Conservation (phyloP, 352 stramenopile species). For the Pythium brachiatum region DNA sequence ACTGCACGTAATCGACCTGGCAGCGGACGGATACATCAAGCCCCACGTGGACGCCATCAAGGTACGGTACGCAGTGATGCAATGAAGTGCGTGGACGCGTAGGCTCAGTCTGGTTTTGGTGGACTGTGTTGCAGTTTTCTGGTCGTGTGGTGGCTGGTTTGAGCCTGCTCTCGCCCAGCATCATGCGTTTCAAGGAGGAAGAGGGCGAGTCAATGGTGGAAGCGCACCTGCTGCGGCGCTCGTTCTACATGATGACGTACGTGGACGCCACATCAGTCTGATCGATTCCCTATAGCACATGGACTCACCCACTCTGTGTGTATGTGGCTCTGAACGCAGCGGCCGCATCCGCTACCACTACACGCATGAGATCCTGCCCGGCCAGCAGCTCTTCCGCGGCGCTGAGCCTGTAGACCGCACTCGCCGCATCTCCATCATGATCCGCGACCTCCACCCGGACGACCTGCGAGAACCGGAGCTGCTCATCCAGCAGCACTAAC, state of each 20-base stretch:
- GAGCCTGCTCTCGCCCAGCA: conserved; percentile 71
- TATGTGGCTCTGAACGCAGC: conserved; percentile 24
- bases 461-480: conserved; percentile 22
- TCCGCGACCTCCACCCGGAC: conserved; percentile 62
- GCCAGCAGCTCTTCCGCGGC: conserved; percentile 50
- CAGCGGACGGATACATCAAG: conserved; percentile 80
- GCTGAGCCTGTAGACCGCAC: conserved; percentile 63
- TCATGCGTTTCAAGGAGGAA: conserved; percentile 87
- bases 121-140: conserved; percentile 58
- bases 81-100: too few relatives aligned
- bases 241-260: conserved; percentile 88
- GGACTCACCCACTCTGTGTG: neutral
- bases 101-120: too few relatives aligned
- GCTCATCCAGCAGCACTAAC: conserved; percentile 22
- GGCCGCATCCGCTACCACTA: conserved; percentile 83
- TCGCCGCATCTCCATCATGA: conserved; percentile 81
- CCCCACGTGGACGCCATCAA: conserved; percentile 87
- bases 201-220: conserved; percentile 68
- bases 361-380: conserved; percentile 82
- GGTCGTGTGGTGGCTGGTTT: conserved; percentile 74
- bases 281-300: too few relatives aligned
- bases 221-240: conserved; percentile 62
- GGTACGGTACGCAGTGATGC: too few relatives aligned
- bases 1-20: conserved; percentile 82
- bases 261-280: too few relatives aligned